Conservation (phyloP, 1,284 basidiomycete species). For the Pseudozyma flocculosa region DNA sequence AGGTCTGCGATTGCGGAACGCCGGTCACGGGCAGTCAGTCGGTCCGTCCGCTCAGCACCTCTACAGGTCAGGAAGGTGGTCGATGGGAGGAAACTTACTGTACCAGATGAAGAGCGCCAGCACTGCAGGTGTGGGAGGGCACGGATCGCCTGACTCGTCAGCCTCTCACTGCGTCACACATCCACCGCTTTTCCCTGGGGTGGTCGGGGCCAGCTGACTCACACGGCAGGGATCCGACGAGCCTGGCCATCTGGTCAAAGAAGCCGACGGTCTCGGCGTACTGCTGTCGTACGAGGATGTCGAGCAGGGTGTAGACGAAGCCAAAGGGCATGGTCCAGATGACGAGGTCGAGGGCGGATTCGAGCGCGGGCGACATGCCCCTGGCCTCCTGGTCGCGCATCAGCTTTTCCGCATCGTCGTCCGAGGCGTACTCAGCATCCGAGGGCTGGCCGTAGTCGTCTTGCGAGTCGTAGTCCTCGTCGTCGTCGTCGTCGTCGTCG, state of each 20-base stretch:
- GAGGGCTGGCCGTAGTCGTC: constrained; percentile 18
- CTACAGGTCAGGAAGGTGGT: too few relatives aligned
- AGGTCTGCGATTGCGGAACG: constrained; percentile 15
- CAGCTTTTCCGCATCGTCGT: constrained; percentile 29
- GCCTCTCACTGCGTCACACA: too few relatives aligned
- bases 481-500: constrained; percentile 21
- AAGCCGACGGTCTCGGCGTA: constrained; percentile 45
- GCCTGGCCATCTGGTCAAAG: constrained; percentile 20
- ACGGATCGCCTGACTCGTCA: constrained; percentile 41
- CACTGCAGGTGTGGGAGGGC: constrained; percentile 8
- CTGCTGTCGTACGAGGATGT: constrained; percentile 55
- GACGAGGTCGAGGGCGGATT: constrained; percentile 40
- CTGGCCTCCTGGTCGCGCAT: constrained; percentile 30
- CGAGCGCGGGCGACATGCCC: constrained; percentile 29
- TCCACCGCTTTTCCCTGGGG: too few relatives aligned
- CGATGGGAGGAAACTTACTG: too few relatives aligned
- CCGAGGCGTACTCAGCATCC: constrained; percentile 11
- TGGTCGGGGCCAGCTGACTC: too few relatives aligned
- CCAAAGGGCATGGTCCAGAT: constrained; percentile 55
- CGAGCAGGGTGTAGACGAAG: constrained; percentile 50
- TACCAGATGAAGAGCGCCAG: constrained; percentile 39
- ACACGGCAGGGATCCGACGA: constrained; percentile 41
- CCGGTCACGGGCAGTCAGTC: constrained; percentile 4
- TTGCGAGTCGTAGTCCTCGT: constrained; percentile 1
- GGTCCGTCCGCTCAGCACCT: too few relatives aligned